These are phyloP conservation scores for Plectosphaerella sp. DNA, from an alignment of 2,329 filamentous ascomycete genomes.

Conservation along the genomic window DNA sequence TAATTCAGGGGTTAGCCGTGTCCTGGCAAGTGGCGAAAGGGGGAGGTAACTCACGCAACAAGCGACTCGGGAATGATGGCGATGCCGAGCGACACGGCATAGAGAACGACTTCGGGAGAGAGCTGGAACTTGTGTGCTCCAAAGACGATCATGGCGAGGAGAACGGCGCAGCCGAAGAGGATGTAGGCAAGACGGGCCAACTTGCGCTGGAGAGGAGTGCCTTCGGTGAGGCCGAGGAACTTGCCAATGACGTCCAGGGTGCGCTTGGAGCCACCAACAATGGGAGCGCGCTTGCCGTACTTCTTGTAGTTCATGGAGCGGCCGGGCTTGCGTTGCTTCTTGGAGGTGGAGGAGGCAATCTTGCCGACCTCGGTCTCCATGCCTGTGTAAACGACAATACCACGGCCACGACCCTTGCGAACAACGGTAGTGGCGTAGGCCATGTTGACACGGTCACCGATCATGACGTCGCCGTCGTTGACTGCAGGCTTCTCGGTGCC, in stretches of 20 bases:
- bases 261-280: slow-evolving; percentile 42
- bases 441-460: slow-evolving; percentile 71
- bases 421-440: slow-evolving; percentile 71
- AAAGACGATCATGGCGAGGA: slow-evolving; percentile 55
- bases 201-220: slow-evolving; percentile 75
- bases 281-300: slow-evolving; percentile 44
- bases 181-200: slow-evolving; percentile 73
- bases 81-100: slow-evolving; percentile 54
- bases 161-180: slow-evolving; percentile 66
- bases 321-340: slow-evolving; percentile 51
- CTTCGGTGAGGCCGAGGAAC: slow-evolving; percentile 58
- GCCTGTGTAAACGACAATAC: slow-evolving; percentile 68
- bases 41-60: slow-evolving; percentile 44
- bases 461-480: slow-evolving; percentile 49
- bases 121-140: slow-evolving; percentile 50
- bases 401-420: slow-evolving; percentile 67
- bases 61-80: slow-evolving; percentile 62
- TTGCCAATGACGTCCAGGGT: slow-evolving; percentile 46
- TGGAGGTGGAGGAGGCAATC: slow-evolving; percentile 55
- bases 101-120: slow-evolving; percentile 50
- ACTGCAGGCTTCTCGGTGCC: slow-evolving; percentile 40
- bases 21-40: not conserved
- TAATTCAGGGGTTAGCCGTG: slow-evolving; percentile 6
- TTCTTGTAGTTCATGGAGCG: slow-evolving; percentile 49
- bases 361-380: slow-evolving; percentile 69